Percentiles rank a stretch among this genome's conserved stretches.
Evolutionary conservation across 176 grass and related monocot species (phyloP).

Genomic region (Oryza glumipatula): DNA sequence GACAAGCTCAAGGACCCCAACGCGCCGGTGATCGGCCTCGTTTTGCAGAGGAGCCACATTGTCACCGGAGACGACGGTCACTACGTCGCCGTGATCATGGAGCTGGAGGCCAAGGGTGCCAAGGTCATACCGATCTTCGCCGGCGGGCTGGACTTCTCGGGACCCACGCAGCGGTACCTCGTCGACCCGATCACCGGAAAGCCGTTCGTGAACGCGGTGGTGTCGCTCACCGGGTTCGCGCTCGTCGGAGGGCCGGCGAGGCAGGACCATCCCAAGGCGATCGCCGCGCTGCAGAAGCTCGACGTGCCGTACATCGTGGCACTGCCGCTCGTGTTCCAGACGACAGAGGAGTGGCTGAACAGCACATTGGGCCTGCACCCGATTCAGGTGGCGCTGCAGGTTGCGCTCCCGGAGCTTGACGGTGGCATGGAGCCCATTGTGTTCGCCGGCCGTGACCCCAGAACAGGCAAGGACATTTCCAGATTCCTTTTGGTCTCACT

Average conservation of each 20-base stretch:
- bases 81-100: slow-evolving; percentile 99
- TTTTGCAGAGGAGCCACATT: slow-evolving; percentile 95
- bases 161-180: slow-evolving; percentile 64
- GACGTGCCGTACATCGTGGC: slow-evolving; percentile 99
- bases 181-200: slow-evolving; percentile 74
- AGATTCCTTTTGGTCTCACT: neutral
- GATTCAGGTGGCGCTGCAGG: slow-evolving; percentile 97
- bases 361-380: slow-evolving; percentile 95
- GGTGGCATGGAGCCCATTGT: slow-evolving; percentile 99
- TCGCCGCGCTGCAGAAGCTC: slow-evolving; percentile 84
- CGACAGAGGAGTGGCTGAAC: slow-evolving; percentile 97
- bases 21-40: slow-evolving; percentile 76
- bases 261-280: slow-evolving; percentile 95
- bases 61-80: slow-evolving; percentile 92
- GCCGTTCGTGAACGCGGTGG: slow-evolving; percentile 80
- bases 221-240: slow-evolving; percentile 94
- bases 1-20: slow-evolving; percentile 58
- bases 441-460: slow-evolving; percentile 81
- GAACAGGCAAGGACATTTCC: slow-evolving; percentile 61
- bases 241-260: slow-evolving; percentile 94
- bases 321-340: slow-evolving; percentile 96
- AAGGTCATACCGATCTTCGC: slow-evolving; percentile 94
- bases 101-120: slow-evolving; percentile 89
- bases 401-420: slow-evolving; percentile 92
- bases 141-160: slow-evolving; percentile 88